Conservation (phyloP, 2,329 filamentous ascomycete genomes). For the Cucurbitaria berberidis region DNA sequence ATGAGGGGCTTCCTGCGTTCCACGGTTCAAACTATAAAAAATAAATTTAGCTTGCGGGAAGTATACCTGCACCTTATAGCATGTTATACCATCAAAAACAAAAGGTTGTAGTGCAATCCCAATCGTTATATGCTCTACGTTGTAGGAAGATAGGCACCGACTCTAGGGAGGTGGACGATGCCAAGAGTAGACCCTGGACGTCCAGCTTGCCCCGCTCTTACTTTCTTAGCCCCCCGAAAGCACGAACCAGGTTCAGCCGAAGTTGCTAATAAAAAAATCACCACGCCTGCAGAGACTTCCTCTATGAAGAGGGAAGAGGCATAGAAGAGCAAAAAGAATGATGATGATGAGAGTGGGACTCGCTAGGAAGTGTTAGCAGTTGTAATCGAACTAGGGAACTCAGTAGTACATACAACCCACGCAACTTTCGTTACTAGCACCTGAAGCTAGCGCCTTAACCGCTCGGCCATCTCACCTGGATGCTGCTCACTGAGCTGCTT, state of each 20-base stretch:
- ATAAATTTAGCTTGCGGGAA: too few species aligned
- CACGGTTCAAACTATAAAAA: background rate
- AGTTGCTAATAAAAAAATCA: slow-evolving; percentile 7
- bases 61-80: too few species aligned
- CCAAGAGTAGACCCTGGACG: slow-evolving; percentile 2
- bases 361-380: too few species aligned
- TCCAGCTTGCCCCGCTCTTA: slow-evolving; percentile 4
- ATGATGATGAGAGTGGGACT: slow-evolving; percentile 47
- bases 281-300: too few species aligned
- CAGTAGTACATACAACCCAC: too few species aligned
- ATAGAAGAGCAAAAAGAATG: slow-evolving; percentile 25
- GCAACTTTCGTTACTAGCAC: slow-evolving; percentile 46
- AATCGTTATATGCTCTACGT: background rate
- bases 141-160: background rate
- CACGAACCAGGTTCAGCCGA: background rate
- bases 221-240: background rate
- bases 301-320: background rate
- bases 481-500: background rate
- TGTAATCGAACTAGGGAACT: too few species aligned
- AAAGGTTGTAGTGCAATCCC: too few species aligned
- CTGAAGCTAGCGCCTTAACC: slow-evolving; percentile 50
- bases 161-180: background rate
- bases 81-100: too few species aligned
- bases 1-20: background rate
- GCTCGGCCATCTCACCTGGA: slow-evolving; percentile 43